These are phyloP conservation scores for Hypoxylon fuscum DNA, from an alignment of 495 filamentous ascomycete species.

Conservation along the genomic window DNA sequence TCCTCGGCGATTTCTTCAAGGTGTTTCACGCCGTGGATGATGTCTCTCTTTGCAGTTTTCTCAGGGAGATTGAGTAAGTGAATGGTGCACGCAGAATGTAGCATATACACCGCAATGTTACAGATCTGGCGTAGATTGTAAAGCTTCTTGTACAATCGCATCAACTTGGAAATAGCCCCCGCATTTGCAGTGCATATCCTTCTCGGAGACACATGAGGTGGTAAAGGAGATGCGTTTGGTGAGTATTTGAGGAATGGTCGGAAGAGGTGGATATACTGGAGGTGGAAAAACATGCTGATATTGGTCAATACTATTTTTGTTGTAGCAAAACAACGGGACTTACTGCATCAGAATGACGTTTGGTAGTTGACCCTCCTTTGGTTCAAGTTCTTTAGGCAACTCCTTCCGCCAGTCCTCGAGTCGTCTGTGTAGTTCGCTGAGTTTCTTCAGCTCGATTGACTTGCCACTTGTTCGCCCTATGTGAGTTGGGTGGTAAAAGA, in stretches of 20 bases:
- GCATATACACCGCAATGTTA: conserved; percentile 95
- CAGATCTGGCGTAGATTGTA: conserved; percentile 92
- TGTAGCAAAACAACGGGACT: conserved; percentile 48
- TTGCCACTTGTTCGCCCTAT: conserved; percentile 66
- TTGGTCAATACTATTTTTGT: conserved; percentile 21
- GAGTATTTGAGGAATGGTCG: conserved; percentile 95
- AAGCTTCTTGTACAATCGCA: conserved; percentile 90
- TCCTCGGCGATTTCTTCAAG: conserved; percentile 96
- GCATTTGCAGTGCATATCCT: conserved; percentile 91
- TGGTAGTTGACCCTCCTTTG: conserved; percentile 88
- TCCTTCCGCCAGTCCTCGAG: conserved; percentile 92
- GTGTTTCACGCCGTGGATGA: conserved; percentile 88
- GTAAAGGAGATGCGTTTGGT: conserved; percentile 79
- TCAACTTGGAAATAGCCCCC: conserved; percentile 85
- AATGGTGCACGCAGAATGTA: conserved; percentile 91
- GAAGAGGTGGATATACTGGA: conserved; percentile 96
- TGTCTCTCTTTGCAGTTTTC: conserved; percentile 85
- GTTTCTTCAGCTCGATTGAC: conserved; percentile 84
- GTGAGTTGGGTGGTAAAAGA: conserved; percentile 87
- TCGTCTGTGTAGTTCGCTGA: conserved; percentile 88
- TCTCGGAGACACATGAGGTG: conserved; percentile 87
- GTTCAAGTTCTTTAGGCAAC: conserved; percentile 85
- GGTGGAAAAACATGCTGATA: conserved; percentile 92
- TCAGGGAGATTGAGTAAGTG: conserved; percentile 93
- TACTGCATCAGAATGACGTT: conserved; percentile 95